These are phyloP conservation scores for Didymella lethalis DNA, from an alignment of 2,329 filamentous ascomycete species.

Conservation along the genomic window DNA sequence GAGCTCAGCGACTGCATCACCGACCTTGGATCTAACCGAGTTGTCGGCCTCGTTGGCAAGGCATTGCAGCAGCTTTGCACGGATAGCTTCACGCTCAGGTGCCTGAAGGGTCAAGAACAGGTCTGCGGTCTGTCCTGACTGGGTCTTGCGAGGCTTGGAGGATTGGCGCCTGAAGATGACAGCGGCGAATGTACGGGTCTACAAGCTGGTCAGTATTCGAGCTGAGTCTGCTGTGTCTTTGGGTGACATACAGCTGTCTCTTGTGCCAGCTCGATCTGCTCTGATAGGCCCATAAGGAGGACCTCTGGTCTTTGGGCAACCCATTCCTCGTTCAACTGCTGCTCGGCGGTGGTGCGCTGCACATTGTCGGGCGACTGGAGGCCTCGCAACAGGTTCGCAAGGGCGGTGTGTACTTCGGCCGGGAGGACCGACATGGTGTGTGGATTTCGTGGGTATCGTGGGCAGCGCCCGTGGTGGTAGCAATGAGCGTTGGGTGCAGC, in stretches of 20 bases:
- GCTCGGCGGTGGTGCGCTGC: slow-evolving; percentile 84
- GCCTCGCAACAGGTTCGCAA: slow-evolving; percentile 84
- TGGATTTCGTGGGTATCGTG: slow-evolving; percentile 24
- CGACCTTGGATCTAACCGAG: slow-evolving; percentile 89
- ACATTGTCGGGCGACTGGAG: slow-evolving; percentile 90
- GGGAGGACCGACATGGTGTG: slow-evolving; percentile 82
- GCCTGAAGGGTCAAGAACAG: slow-evolving; percentile 81
- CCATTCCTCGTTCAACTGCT: slow-evolving; percentile 91
- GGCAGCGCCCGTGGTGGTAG: slow-evolving; percentile 30
- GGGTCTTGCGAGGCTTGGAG: slow-evolving; percentile 82
- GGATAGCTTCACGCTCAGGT: slow-evolving; percentile 79
- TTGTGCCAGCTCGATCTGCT: slow-evolving; percentile 83
- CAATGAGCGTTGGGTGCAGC: slow-evolving; percentile 9
- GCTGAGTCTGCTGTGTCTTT: neutral
- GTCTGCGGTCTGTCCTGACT: slow-evolving; percentile 74
- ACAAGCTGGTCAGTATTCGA: slow-evolving; percentile 20
- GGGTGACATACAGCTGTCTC: slow-evolving; percentile 69
- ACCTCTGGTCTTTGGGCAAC: slow-evolving; percentile 81
- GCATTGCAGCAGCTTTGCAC: slow-evolving; percentile 81
- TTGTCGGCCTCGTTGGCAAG: slow-evolving; percentile 76
- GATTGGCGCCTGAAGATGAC: slow-evolving; percentile 95
- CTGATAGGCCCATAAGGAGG: slow-evolving; percentile 90
- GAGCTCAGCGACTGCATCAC: slow-evolving; percentile 95
- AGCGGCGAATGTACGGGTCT: slow-evolving; percentile 90
- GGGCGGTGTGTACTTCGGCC: slow-evolving; percentile 81